phyloP scores from a whole-genome alignment of 805 yeast species.

The Ogataea polymorpha region DNA sequence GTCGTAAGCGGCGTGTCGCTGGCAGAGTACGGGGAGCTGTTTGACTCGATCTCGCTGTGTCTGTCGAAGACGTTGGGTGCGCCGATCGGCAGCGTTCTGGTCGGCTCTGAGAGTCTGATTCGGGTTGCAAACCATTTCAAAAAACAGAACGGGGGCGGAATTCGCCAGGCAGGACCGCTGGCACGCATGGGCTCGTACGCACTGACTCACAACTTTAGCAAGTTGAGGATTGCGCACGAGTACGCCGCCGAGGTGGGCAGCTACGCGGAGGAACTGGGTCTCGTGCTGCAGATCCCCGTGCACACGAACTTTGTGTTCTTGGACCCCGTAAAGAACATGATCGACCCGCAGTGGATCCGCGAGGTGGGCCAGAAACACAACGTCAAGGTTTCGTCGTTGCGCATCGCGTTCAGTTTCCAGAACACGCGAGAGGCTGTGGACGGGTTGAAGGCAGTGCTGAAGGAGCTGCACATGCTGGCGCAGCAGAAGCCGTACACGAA shows the following conservation, averaged over 20 bases:
- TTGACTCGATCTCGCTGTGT: conserved; percentile 89
- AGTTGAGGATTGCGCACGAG: conserved; percentile 48
- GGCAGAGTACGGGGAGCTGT: conserved; percentile 66
- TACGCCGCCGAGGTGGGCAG: conserved; percentile 49
- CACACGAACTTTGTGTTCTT: conserved; percentile 82
- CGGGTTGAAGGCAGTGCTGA: conserved; percentile 52
- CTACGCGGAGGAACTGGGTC: conserved; percentile 50
- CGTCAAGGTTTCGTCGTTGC: conserved; percentile 64
- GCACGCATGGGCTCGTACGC: conserved; percentile 80
- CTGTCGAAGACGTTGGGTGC: conserved; percentile 90
- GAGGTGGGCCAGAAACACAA: conserved; percentile 50
- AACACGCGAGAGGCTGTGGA: conserved; percentile 53
- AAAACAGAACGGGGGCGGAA: conserved; percentile 92
- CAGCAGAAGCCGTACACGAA: conserved; percentile 44
- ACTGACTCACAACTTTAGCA: conserved; percentile 66
- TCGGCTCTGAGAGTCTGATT: conserved; percentile 59
- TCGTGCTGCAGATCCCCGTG: conserved; percentile 67
- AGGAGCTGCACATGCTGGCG: conserved; percentile 56
- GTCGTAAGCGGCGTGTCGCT: conserved; percentile 68
- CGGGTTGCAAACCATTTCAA: conserved; percentile 78
- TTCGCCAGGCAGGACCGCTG: conserved; percentile 83
- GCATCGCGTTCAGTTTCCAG: conserved; percentile 81
- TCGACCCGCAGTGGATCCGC: conserved; percentile 46
- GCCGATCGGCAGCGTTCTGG: conserved; percentile 87
- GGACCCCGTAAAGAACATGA: conserved; percentile 50